Evolutionary conservation across 805 yeast species (phyloP), one percentile per base, ranked within the genome.

Genomic region (Teunomyces stri): DNA sequence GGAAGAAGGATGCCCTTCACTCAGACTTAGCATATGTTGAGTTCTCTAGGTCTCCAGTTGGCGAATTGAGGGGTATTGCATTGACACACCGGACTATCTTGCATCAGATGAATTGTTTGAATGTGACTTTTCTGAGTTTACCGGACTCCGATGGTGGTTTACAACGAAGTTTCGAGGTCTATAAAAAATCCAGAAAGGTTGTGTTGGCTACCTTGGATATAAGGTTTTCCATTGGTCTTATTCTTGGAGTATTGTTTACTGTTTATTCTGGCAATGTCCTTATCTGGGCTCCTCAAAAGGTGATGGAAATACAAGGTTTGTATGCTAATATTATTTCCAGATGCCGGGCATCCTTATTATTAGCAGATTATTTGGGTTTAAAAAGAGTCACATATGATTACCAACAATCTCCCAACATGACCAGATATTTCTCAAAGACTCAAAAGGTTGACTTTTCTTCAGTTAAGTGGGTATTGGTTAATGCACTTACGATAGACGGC

Each of bases 361-460:
- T 94, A 39, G 86, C 95, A 2, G 98, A 94, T 61, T 91, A 91
- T 59, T 74, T 94, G 41, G 91, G 92, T 12, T 70, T 94, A 54
- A 94, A 94, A 61, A 84, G 90, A 45, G 97, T 90, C 13, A 90
- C 90, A 1, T 91, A 88, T 58, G 94, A 94, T 65, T 94, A 94
- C 64, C 96, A 94, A 62, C 85, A 88, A 11, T 83, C 86, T 46
- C 99, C 99, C 0, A 84, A 84, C 55, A 75, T 85, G 42, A 88
- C 97, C 1, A 75, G 96, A 41, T 87, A 88, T 48, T 91, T 76
- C 61, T 85, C 87, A 35, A 87, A 85, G 55, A 81, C 85, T 40
- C 81, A 80, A 50, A 80, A 81, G 44, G 89, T 89, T 2, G 90
- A 91, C 60, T 75, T 94, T 31, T 81, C 91, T 0, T 78, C 87